Base-by-base conservation (phyloP, 2,329 filamentous ascomycete species). In the Cladobotryum mycophilum region DNA sequence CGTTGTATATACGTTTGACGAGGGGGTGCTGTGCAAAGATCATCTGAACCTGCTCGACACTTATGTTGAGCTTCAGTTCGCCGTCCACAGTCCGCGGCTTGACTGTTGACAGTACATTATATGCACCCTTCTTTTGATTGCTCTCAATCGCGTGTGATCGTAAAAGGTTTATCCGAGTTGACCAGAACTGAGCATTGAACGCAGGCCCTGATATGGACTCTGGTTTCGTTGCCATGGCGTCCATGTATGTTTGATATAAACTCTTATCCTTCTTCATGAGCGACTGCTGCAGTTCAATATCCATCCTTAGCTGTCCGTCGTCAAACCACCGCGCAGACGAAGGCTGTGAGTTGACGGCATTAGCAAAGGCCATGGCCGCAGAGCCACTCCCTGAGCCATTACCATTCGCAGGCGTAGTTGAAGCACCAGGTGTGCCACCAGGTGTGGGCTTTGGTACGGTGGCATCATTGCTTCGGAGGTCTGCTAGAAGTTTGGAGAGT, bases 141-240 rank as follows among this genome's bases (percentile, higher is more conserved):
- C 81, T 84, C 68, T 97, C 90, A 42, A 96, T 93, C 2, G 90
- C 91, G 70, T 96, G 88, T 0, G 92, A 87, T 12, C 93, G 86
- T 30, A 99, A 77, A 33, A 96, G 74, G 65, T 89, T 89, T 43
- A 91, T 80, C 42, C 95, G 80, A 2, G 89, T 89, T 1, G 89
- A 89, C 93, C 93, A 99, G 71, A 99, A 99, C 66, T 96, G 92
- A 1, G 83, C 76, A 58, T 92, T 90, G 67, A 97, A 96, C 41
- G 90, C 85, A 2, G 81, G 80, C 25, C 86, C 82, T 0, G 86
- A 85, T 54, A 97, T 85, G 2, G 86, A 84, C 7, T 92, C 86
- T 0, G 92, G 90, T 63, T 96, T 96, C 8, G 88, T 87, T 47
- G 81, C 78, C 45, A 90, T 75, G 0, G 89, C 87, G 63, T 96